Base-by-base conservation (phyloP, 2,329 filamentous ascomycete genomes). In the Fusarium setosum region DNA sequence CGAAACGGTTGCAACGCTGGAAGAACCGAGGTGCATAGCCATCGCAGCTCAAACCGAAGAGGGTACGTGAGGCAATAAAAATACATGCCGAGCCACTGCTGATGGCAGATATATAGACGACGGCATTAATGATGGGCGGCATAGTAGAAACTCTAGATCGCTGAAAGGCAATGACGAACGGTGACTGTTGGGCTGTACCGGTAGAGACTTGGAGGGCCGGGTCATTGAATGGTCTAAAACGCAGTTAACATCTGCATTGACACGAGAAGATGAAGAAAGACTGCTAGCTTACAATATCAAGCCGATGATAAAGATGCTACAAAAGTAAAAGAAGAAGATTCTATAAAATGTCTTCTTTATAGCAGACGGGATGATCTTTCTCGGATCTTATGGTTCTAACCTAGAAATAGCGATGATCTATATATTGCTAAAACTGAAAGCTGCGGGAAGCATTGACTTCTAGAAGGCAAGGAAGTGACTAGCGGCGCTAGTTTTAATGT, bases 81-180 rank as follows among this genome's bases (percentile, higher is more conserved):
- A 73, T 83, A 84, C 8, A 83, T 81, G 71, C 84, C 82, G 18
- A 84, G 23, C 61, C 62, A 44, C 65, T 63, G 56, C 70, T 60
- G 23, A 71, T 58, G 29, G 68, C 71, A 8, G 71, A 65, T 20
- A 84, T 87, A 68, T 86, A 83, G 20, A 86, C 86, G 0, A 85
- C 84, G 2, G 84, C 86, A 17, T 88, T 77, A 20, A 88, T 81
- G 9, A 86, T 80, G 4, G 65, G 68, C 4, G 68, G 65, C 2
- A 71, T 45, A 6, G 48, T 59, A 24, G 59, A 62, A 10, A 68
- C 42, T 18, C 63, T 61, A 6, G 64, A 47, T 47, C 62, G 48
- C 40, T 68, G 56, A 47, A 68, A 66, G 3, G 68, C 67, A 35
- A 71, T 71, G 2, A 71, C 68, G 40, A 70, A 71, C 8, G 68